These are phyloP conservation scores for Hydnomerulius pinastri DNA, from an alignment of 768 basidiomycete genomes.

Conservation along the genomic window DNA sequence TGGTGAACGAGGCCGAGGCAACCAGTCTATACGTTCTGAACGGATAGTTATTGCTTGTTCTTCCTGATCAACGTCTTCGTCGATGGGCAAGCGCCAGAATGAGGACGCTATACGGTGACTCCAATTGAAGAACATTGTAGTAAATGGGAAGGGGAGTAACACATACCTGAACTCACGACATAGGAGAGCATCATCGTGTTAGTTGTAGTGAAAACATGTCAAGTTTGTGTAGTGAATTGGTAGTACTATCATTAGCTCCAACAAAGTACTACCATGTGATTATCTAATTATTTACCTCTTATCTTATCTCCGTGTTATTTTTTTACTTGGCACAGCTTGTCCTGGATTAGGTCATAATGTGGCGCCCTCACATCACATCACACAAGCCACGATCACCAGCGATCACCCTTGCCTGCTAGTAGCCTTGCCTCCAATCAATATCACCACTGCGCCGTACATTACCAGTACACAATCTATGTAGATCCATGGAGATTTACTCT, in stretches of 20 bases:
- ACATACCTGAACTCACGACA: slow-evolving; percentile 31
- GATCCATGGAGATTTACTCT: slow-evolving; percentile 18
- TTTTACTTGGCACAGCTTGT: no score
- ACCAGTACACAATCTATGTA: neutral
- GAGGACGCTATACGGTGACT: slow-evolving; percentile 46
- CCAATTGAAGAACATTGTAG: neutral
- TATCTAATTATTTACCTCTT: no score
- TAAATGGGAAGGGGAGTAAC: neutral
- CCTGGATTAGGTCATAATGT: no score
- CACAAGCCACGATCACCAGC: no score
- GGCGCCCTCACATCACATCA: no score
- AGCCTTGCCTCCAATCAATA: no score
- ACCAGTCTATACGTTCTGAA: slow-evolving; percentile 32
- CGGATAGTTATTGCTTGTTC: slow-evolving; percentile 35
- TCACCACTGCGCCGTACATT: no score
- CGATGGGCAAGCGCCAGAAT: slow-evolving; percentile 65
- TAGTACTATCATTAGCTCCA: no score
- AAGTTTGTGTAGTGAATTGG: no score
- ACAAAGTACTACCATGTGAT: no score
- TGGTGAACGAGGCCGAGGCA: slow-evolving; percentile 17
- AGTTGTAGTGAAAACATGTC: slow-evolving; percentile 11
- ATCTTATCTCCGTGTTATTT: no score
- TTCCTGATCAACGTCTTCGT: slow-evolving; percentile 49
- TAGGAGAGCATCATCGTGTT: slow-evolving; percentile 33
- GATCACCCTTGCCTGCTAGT: no score